phyloP scores from a whole-genome alignment of 805 yeast genomes.

The Ogataea trehaloabstinens region DNA sequence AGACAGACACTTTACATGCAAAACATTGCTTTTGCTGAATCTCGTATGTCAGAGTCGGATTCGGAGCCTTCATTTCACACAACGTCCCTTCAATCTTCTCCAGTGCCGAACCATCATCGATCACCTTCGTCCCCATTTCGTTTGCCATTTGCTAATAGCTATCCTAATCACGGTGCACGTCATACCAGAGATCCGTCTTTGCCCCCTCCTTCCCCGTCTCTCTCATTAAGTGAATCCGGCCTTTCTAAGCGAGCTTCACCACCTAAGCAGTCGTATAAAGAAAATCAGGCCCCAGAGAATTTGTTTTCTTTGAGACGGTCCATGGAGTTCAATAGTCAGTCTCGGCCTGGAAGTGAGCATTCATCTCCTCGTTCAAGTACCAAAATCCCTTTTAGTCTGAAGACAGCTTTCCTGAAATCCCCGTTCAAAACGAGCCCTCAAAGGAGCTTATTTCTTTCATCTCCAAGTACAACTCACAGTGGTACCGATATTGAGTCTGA shows the following conservation, averaged over 20 bases:
- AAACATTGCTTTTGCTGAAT: slow-evolving; percentile 14
- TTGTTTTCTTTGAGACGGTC: neutral
- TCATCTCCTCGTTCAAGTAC: slow-evolving; percentile 1
- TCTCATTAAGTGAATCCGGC: neutral
- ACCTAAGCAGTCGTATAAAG: neutral
- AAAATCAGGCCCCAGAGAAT: neutral
- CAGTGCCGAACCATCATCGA: too few species aligned
- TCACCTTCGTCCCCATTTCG: too few species aligned
- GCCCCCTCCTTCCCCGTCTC: neutral
- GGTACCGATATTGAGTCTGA: too few species aligned
- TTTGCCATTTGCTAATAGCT: too few species aligned
- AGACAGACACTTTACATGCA: slow-evolving; percentile 19
- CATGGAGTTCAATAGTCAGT: neutral
- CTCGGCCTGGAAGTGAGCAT: neutral
- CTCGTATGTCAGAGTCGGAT: slow-evolving; percentile 5
- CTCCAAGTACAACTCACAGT: too few species aligned
- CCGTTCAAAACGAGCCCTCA: slow-evolving; percentile 9
- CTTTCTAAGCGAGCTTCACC: too few species aligned
- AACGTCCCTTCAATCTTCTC: neutral
- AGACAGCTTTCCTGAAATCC: slow-evolving; percentile 9
- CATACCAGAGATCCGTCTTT: neutral
- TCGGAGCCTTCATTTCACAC: too few species aligned
- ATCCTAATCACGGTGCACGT: neutral
- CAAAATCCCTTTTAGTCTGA: neutral
- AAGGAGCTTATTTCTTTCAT: slow-evolving; percentile 3